Base-by-base conservation (phyloP, 495 filamentous ascomycete genomes). In the Aspergillus homomorphus region DNA sequence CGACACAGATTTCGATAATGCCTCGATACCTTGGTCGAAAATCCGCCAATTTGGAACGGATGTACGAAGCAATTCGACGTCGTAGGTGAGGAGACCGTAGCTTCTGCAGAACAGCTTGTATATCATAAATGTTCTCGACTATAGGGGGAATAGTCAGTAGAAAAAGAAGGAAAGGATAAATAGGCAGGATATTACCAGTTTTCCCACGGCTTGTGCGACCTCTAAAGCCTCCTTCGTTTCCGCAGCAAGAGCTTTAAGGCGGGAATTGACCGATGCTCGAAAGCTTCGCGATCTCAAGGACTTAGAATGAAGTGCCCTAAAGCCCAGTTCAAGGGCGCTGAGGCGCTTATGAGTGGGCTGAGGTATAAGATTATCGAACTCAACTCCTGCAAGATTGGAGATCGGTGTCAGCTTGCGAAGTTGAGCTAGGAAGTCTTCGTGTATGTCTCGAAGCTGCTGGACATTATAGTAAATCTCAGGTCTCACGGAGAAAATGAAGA, bases 51-150 rank as follows among this genome's bases (percentile, higher is more conserved):
- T 80, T 22, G 88, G 84, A 55, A 92, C 79, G 14, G 81, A 83
- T 46, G 83, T 82, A 41, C 87, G 87, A 16, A 87, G 74, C 9
- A 85, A 77, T n/a, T 82, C 81, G 26, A 93, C 73, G 57, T 94
- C 90, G 61, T 89, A 84, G 26, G 85, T 80, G 75, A 96, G 87
- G 53, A 89, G 69, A 61, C 96, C 89, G 73, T 92, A 96, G 69
- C 91, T 91, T 50, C 86, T 86, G 26, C 87, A 89, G 62, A 94
- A 98, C 57, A 92, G 88, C 68, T 93, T 89, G 68, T 98, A 98
- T 22, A 84, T 77, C 66, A 88, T 87, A 69, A 97, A 94, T 0
- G 87, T 86, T 53, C 82, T 80, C 67, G 93, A 87, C 92, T 95
- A 43, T 9, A 61, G 46, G 24, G 51, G 15, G 6, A 1, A 15